phyloP scores from a whole-genome alignment of 805 yeast genomes.

The Cyberlindnera mycetangii region DNA sequence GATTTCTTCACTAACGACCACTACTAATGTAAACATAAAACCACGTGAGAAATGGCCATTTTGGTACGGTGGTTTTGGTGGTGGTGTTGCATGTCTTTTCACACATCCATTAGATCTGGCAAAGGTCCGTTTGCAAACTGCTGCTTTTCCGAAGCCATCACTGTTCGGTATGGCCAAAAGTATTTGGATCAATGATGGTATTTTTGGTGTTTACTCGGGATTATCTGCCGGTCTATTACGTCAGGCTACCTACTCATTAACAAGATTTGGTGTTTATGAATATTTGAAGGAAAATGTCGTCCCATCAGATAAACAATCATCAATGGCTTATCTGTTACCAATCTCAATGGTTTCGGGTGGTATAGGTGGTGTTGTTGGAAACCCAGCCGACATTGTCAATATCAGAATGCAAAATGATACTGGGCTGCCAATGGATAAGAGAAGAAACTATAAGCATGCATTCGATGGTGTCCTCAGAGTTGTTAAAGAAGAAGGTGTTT shows the following conservation, averaged over 20 bases:
- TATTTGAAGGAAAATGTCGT: constrained; percentile 56
- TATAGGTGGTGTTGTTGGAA: constrained; percentile 81
- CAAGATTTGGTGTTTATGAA: constrained; percentile 86
- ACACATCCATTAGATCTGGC: constrained; percentile 88
- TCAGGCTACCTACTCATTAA: constrained; percentile 86
- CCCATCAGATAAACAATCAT: constrained; percentile 44
- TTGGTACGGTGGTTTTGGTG: constrained; percentile 70
- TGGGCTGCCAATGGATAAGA: constrained; percentile 55
- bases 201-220: constrained; percentile 72
- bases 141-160: constrained; percentile 60
- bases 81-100: constrained; percentile 61
- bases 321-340: constrained; percentile 61
- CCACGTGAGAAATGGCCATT: constrained; percentile 38
- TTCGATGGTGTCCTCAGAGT: constrained; percentile 70
- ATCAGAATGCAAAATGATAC: constrained; percentile 91
- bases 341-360: constrained; percentile 86
- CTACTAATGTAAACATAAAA: constrained; percentile 9
- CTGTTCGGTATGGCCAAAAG: constrained; percentile 58
- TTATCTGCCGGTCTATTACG: constrained; percentile 77
- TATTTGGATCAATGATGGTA: constrained; percentile 64
- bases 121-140: constrained; percentile 83
- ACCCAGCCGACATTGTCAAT: constrained; percentile 84
- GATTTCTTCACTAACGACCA: background rate
- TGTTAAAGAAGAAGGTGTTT: constrained; percentile 54
- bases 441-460: constrained; percentile 76